Conservation (phyloP, 2,329 filamentous ascomycete genomes). For the Zasmidium cellare region DNA sequence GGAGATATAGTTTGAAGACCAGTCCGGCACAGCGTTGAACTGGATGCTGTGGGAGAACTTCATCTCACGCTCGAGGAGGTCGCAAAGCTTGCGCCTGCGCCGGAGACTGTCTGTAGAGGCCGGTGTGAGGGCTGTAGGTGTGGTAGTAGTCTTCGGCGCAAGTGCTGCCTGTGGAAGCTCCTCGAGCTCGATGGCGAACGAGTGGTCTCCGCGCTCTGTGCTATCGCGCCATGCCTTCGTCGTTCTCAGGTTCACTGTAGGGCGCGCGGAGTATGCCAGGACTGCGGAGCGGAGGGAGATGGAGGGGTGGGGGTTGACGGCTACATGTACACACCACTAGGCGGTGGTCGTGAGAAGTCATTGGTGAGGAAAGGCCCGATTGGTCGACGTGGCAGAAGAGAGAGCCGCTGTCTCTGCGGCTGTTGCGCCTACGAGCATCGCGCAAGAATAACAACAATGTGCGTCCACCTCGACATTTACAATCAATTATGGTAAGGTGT, state of each 20-base stretch:
- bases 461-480: too few species aligned
- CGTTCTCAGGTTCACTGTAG: not conserved
- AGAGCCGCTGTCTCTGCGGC: too few species aligned
- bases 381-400: too few species aligned
- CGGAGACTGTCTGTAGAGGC: constrained; percentile 17
- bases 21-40: constrained; percentile 99
- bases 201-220: not conserved
- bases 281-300: not conserved
- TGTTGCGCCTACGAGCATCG: too few species aligned
- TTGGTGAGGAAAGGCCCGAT: too few species aligned
- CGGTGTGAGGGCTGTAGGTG: constrained; percentile 9
- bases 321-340: too few species aligned
- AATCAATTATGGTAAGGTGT: too few species aligned
- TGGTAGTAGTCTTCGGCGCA: constrained; percentile 1
- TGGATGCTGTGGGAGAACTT: constrained; percentile 99
- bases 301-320: not conserved
- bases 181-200: constrained; percentile 25
- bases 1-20: constrained; percentile 96
- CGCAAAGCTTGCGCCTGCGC: constrained; percentile 61
- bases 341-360: too few species aligned
- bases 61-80: constrained; percentile 83
- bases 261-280: not conserved
- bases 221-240: not conserved
- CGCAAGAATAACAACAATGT: too few species aligned
- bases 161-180: constrained; percentile 27